Evolutionary conservation across 2,329 filamentous ascomycete species (phyloP), one percentile per base, ranked within the genome.

Genomic region (Orbilia javanica): DNA sequence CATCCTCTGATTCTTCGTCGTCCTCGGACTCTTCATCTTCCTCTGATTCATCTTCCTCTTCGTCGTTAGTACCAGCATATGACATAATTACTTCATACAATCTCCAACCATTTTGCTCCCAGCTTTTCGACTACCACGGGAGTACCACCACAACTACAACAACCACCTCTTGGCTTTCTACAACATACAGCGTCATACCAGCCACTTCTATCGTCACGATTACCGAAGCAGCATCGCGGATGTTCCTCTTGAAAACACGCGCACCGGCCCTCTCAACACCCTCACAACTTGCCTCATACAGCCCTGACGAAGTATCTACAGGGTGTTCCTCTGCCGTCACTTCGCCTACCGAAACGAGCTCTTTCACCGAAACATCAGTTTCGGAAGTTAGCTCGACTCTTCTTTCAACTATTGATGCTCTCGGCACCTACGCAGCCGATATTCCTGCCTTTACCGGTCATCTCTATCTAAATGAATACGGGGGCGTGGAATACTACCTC

Each of bases 101-200:
- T 10, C 52, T 55, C 29, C 52, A 55, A 55, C n/a, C 27, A 27
- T 55, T 55, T 22, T 55, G 52, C 29, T 55, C 52, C n/a, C 22
- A 55, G 10, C 29, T 36, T n/a, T 29, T 55, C 6, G 10, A 36
- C n/a, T 55, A 55, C 8, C 29, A 55, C 2, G 27, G 15, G 15
- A 55, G n/a, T 4, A 10, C 8, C n/a, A 55, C 52, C 20, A 34
- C 27, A 1, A 55, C 52, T 3, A 55, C 52, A 20, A 55, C 52
- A 11, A 55, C 52, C 6, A 55, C 52, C 1, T 55, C 52, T 2
- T 55, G 52, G 52, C 4, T n/a, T 11, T 10, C 52, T 20, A 55
- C 52, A 10, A 55, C 52, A 8, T 55, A 55, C 13, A 55, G 52
- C 29, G 27, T 3, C 3, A 5, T 55, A n/a, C 0, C 0, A 10